Conservation (phyloP, 78 protist genomes). For the Isochrysis galbana region DNA sequence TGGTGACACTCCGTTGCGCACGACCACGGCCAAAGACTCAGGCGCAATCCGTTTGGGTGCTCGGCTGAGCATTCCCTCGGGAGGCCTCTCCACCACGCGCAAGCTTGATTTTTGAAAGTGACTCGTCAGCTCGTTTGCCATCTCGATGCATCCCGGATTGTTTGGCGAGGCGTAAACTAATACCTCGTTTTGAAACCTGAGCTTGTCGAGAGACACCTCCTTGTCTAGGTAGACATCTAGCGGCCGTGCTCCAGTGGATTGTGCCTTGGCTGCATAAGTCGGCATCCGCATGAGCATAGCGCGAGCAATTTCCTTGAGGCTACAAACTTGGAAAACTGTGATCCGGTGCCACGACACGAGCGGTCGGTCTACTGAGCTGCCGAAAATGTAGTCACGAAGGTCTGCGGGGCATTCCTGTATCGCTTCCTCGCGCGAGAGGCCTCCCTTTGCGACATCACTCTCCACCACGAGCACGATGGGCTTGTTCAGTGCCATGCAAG, state of each 20-base stretch:
- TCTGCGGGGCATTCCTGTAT: not conserved
- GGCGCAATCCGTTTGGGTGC: too few relatives aligned
- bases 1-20: too few relatives aligned
- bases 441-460: not conserved
- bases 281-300: not conserved
- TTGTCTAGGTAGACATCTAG: not conserved
- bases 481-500: not conserved
- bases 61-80: too few relatives aligned
- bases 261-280: not conserved
- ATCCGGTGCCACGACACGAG: not conserved
- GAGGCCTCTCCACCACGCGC: too few relatives aligned
- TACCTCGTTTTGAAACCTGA: not conserved
- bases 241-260: not conserved
- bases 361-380: not conserved
- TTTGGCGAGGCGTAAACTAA: not conserved
- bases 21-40: too few relatives aligned
- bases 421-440: not conserved
- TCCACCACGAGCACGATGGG: not conserved
- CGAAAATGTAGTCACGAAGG: not conserved
- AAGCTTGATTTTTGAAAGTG: too few relatives aligned
- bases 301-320: not conserved
- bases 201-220: not conserved
- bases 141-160: not conserved
- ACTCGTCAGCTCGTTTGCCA: too few relatives aligned
- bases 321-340: not conserved